These are phyloP conservation scores for Cicer pinnatifidum DNA, from an alignment of 306 rosid species.

Conservation along the genomic window DNA sequence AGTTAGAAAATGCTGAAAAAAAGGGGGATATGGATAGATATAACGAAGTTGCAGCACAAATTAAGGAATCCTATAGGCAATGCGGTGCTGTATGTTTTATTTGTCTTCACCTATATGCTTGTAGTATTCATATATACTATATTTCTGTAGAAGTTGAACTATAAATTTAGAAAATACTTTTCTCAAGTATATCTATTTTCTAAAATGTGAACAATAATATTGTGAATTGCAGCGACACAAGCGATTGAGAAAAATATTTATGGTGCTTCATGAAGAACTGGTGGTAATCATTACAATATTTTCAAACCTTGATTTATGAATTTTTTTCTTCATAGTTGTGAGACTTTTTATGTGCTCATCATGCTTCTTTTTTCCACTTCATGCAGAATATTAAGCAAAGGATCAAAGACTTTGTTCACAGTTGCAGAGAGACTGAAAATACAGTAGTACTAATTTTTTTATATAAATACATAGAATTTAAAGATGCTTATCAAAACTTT, in stretches of 20 bases:
- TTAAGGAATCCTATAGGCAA: conserved; percentile 72
- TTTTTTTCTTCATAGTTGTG: neutral
- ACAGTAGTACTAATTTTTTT: conserved; percentile 19
- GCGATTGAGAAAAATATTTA: conserved; percentile 86
- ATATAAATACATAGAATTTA: conserved; percentile 22
- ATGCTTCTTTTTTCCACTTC: conserved; percentile 23
- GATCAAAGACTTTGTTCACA: conserved; percentile 68
- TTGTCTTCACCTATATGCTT: conserved; percentile 14
- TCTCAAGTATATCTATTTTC: conserved; percentile 14
- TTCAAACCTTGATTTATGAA: conserved; percentile 15
- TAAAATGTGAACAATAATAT: conserved; percentile 20
- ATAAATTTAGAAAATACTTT: conserved; percentile 28
- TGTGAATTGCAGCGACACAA: conserved; percentile 79
- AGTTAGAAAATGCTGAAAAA: conserved; percentile 62
- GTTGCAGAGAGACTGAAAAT: conserved; percentile 54
- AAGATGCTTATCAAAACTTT: conserved; percentile 28
- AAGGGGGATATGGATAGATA: conserved; percentile 70
- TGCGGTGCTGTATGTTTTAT: conserved; percentile 67
- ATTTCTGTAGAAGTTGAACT: neutral
- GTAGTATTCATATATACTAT: conserved; percentile 19
- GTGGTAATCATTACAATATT: conserved; percentile 58
- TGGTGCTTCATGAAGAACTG: conserved; percentile 83
- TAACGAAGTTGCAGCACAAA: conserved; percentile 55
- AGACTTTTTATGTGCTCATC: conserved; percentile 24
- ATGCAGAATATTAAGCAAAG: conserved; percentile 78